phyloP scores from a whole-genome alignment of 768 basidiomycete genomes.

The Calocybe cyanea region DNA sequence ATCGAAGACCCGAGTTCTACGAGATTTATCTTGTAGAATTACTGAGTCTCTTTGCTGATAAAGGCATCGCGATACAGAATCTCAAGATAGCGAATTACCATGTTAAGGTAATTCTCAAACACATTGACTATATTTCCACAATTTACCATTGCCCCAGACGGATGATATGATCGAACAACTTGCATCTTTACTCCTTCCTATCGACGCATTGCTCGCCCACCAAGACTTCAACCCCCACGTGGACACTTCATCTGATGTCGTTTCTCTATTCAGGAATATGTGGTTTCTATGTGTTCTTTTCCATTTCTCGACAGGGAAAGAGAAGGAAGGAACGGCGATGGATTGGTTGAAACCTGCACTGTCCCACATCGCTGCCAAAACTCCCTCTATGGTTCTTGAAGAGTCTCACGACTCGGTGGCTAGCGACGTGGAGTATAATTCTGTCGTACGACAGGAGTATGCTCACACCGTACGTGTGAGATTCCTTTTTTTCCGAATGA shows the following conservation, averaged over 20 bases:
- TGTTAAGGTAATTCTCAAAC: conserved; percentile 61
- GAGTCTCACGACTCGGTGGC: conserved; percentile 77
- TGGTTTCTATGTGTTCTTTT: conserved; percentile 94
- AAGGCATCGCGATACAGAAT: conserved; percentile 88
- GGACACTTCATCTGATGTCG: conserved; percentile 53
- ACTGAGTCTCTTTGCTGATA: conserved; percentile 82
- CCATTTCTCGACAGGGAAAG: conserved; percentile 60
- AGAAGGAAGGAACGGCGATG: conserved; percentile 59
- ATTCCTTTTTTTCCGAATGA: background rate
- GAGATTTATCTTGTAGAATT: conserved; percentile 81
- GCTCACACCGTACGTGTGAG: conserved; percentile 56
- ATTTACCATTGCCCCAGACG: conserved; percentile 38
- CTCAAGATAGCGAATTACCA: conserved; percentile 61
- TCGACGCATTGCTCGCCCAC: conserved; percentile 82
- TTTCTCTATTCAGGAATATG: conserved; percentile 82
- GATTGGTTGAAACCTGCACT: conserved; percentile 78
- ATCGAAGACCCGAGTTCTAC: conserved; percentile 71
- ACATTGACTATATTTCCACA: conserved; percentile 6
- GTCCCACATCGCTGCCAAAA: conserved; percentile 77
- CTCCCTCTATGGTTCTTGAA: conserved; percentile 82
- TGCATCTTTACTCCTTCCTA: conserved; percentile 83
- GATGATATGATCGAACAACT: conserved; percentile 86
- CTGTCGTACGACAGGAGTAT: conserved; percentile 84
- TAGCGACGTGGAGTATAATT: conserved; percentile 90
- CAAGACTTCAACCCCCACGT: conserved; percentile 59